Evolutionary conservation across 768 basidiomycete genomes (phyloP).

Genomic region (Boletus subcaerulescens): DNA sequence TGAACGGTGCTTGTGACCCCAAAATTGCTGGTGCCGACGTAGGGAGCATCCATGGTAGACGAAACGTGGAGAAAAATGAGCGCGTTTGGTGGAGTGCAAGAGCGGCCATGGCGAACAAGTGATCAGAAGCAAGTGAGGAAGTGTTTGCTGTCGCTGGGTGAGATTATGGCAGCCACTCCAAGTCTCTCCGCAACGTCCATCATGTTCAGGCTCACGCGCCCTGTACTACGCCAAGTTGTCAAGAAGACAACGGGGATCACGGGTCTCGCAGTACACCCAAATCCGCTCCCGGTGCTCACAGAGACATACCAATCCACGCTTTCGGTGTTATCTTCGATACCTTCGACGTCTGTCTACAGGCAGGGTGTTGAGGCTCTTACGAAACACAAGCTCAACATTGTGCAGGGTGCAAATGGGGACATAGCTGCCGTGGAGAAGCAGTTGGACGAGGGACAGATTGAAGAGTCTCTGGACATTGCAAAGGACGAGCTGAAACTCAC

Average conservation of each 20-base stretch:
- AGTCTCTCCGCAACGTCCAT: constrained; percentile 23
- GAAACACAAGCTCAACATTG: constrained; percentile 71
- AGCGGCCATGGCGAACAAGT: constrained; percentile 36
- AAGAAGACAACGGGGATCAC: constrained; percentile 85
- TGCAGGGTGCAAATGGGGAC: constrained; percentile 67
- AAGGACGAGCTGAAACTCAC: constrained; percentile 76
- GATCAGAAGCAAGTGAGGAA: not conserved
- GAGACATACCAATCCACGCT: constrained; percentile 80
- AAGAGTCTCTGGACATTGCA: constrained; percentile 80
- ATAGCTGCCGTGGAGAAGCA: constrained; percentile 65
- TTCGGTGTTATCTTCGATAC: constrained; percentile 61
- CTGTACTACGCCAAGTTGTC: constrained; percentile 57
- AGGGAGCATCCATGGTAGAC: constrained; percentile 24
- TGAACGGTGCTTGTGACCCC: constrained; percentile 28
- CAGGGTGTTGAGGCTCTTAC: constrained; percentile 85
- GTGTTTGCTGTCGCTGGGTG: not conserved
- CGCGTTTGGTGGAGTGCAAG: constrained; percentile 35
- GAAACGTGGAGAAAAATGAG: constrained; percentile 22
- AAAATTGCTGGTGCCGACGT: constrained; percentile 19
- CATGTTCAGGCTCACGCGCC: constrained; percentile 79
- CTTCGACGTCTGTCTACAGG: constrained; percentile 83
- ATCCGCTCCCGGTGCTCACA: constrained; percentile 77
- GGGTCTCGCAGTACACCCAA: constrained; percentile 79
- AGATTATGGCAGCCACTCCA: constrained; percentile 5
- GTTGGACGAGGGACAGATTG: constrained; percentile 83